Evolutionary conservation across 2,329 filamentous ascomycete species (phyloP).

Genomic region (Ceratocystis colombiana): DNA sequence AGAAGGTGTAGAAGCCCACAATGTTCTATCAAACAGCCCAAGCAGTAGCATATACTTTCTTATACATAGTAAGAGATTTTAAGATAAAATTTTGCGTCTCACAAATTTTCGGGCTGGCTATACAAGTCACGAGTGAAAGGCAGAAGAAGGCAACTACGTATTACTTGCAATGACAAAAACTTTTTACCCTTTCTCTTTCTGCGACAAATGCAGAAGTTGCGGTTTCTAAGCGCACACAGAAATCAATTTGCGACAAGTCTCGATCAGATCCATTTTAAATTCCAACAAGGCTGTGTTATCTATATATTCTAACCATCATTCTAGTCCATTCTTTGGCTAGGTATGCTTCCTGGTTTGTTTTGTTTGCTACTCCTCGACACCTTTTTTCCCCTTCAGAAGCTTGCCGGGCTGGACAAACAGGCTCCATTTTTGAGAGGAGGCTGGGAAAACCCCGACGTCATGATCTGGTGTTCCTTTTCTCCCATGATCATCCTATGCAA

Average conservation of each 20-base stretch:
- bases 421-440: conserved; percentile 18
- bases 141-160: background rate
- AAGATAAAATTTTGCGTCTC: background rate
- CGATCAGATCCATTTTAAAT: background rate
- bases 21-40: background rate
- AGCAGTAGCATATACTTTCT: too few species aligned
- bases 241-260: background rate
- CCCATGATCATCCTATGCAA: conserved; percentile 15
- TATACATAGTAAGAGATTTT: background rate
- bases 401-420: conserved; percentile 12
- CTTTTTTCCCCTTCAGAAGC: conserved; percentile 21
- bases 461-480: conserved; percentile 16
- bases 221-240: conserved; percentile 2
- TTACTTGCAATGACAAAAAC: background rate
- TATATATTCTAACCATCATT: conserved; percentile 14
- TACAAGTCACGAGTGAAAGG: background rate
- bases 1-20: too few species aligned
- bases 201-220: background rate
- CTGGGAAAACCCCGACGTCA: conserved; percentile 15
- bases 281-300: background rate
- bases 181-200: background rate
- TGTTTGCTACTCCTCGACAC: conserved; percentile 3
- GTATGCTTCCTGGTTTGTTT: conserved; percentile 15
- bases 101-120: background rate
- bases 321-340: conserved; percentile 15